Evolutionary conservation across 1,284 basidiomycete genomes (phyloP).

Genomic region (Ustilago bromivora): DNA sequence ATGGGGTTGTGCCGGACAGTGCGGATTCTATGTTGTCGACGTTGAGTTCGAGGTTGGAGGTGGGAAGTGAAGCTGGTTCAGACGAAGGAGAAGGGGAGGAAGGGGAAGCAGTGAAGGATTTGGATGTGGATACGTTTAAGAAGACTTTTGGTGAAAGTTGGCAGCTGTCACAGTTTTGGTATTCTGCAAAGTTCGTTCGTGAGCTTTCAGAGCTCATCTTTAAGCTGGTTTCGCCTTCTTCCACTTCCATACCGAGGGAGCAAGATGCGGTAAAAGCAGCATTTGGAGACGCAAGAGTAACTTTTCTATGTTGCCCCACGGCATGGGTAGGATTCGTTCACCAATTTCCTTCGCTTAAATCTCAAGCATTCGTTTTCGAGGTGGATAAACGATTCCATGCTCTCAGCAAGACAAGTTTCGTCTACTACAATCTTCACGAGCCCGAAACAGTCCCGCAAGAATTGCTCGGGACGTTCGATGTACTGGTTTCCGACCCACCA

Average conservation of each 20-base stretch:
- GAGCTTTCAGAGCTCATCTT: conserved; percentile 40
- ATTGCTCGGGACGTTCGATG: conserved; percentile 58
- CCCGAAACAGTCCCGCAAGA: conserved; percentile 51
- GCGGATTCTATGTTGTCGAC: conserved; percentile 40
- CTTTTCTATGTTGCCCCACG: conserved; percentile 69
- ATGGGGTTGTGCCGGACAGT: conserved; percentile 43
- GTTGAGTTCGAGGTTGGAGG: conserved; percentile 18
- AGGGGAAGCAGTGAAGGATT: not conserved
- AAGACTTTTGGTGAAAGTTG: conserved; percentile 63
- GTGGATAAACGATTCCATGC: conserved; percentile 67
- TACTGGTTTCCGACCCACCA: conserved; percentile 67
- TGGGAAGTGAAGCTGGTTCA: conserved; percentile 1
- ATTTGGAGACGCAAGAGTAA: conserved; percentile 40
- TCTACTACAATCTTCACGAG: conserved; percentile 68
- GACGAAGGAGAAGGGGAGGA: conserved; percentile 35
- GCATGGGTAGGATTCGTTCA: conserved; percentile 69
- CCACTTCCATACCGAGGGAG: conserved; percentile 4
- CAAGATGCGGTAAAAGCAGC: not conserved
- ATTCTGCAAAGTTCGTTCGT: conserved; percentile 35
- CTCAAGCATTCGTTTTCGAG: conserved; percentile 60
- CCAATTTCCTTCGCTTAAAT: conserved; percentile 38
- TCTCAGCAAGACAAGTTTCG: conserved; percentile 55
- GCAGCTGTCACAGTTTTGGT: conserved; percentile 53
- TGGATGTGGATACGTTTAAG: conserved; percentile 55
- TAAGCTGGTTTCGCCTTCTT: conserved; percentile 13